Evolutionary conservation across 306 rosid species (phyloP).

Genomic region (Carpinus fangiana): DNA sequence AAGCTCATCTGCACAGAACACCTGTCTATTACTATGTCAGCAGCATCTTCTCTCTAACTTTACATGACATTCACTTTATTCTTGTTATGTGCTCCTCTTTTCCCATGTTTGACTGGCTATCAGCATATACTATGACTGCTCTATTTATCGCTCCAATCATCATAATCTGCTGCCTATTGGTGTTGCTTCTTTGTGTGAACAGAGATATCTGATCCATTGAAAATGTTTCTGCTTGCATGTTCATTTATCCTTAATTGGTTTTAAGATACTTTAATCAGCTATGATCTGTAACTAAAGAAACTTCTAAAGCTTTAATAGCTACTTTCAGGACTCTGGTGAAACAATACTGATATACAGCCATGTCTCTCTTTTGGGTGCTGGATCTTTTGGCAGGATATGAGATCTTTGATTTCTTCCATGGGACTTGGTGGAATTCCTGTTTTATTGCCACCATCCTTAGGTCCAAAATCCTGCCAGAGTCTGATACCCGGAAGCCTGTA

Average conservation of each 20-base stretch:
- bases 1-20: slow-evolving; percentile 68
- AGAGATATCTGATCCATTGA: background rate
- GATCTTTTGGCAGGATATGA: background rate
- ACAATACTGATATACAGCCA: background rate
- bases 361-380: background rate
- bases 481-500: background rate
- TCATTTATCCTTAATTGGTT: background rate
- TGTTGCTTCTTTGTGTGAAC: background rate
- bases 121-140: slow-evolving; percentile 5
- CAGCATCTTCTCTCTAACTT: slow-evolving; percentile 29
- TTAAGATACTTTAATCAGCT: background rate
- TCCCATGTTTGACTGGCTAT: slow-evolving; percentile 22
- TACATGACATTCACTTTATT: background rate
- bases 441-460: background rate
- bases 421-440: background rate
- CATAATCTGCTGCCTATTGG: background rate
- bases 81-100: background rate
- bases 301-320: background rate
- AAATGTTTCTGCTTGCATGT: background rate
- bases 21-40: slow-evolving; percentile 79
- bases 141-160: background rate
- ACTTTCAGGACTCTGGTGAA: background rate
- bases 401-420: background rate
- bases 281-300: background rate
- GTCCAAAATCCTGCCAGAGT: background rate